Conservation (phyloP, 176 grass and related monocot genomes). For the Thinopyrum elongatum region DNA sequence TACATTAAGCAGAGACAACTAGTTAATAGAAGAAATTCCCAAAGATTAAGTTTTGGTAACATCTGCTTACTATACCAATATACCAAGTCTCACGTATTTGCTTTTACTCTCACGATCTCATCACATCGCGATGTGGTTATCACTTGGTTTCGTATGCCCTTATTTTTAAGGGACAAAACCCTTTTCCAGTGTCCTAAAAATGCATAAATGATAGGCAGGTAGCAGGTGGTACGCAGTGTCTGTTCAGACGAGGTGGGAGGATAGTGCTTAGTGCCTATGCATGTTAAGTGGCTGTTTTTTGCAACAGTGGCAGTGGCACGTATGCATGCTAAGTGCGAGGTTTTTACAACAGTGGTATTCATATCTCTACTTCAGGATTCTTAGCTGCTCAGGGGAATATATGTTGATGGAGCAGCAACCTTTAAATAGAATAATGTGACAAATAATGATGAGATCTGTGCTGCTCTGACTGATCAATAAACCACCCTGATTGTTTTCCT, state of each 20-base stretch:
- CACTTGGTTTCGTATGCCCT: background rate
- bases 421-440: background rate
- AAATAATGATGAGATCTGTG: background rate
- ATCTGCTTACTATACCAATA: background rate
- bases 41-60: background rate
- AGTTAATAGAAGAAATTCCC: too few relatives aligned
- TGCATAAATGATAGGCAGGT: background rate
- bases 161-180: background rate
- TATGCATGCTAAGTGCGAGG: too few relatives aligned
- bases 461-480: background rate
- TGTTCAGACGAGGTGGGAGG: background rate
- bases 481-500: slow-evolving; percentile 1
- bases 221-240: background rate
- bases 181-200: background rate
- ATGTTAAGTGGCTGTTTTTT: background rate
- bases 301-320: too few relatives aligned
- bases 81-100: background rate
- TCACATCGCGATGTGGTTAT: background rate
- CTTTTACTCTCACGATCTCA: background rate
- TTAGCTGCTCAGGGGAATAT: background rate
- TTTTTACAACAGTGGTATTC: background rate
- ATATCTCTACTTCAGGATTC: background rate
- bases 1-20: too few relatives aligned
- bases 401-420: background rate
- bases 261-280: background rate